phyloP scores from a whole-genome alignment of 164 flowering plant genomes.

The Vitis riparia region DNA sequence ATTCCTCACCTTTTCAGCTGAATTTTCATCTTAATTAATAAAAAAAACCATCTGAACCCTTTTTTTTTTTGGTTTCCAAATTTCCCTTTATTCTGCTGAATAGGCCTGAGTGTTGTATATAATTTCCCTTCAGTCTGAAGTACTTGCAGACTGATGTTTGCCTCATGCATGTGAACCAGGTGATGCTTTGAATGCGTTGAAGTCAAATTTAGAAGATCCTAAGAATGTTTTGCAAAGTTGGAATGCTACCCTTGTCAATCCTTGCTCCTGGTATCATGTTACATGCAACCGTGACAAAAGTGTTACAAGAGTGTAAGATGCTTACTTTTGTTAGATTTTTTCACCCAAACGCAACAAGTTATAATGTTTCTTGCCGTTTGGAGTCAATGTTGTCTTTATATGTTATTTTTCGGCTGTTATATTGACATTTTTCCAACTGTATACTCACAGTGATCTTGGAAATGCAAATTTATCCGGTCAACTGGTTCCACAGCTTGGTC shows the following conservation, averaged over 20 bases:
- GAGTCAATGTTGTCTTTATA: neutral
- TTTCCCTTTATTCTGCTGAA: no score
- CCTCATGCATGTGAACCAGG: slow-evolving; percentile 26
- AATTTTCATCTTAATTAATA: no score
- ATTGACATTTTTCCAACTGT: neutral
- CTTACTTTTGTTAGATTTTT: neutral
- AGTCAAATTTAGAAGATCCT: slow-evolving; percentile 52
- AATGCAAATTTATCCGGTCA: slow-evolving; percentile 61
- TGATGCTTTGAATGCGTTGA: slow-evolving; percentile 61
- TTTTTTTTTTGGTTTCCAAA: no score
- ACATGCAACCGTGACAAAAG: slow-evolving; percentile 54
- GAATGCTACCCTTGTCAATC: slow-evolving; percentile 67
- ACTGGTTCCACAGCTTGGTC: slow-evolving; percentile 64
- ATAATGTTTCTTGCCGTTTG: neutral
- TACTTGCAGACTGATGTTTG: neutral
- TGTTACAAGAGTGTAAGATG: slow-evolving; percentile 57
- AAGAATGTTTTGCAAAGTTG: slow-evolving; percentile 64
- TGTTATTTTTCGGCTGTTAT: neutral
- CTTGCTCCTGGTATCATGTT: slow-evolving; percentile 68
- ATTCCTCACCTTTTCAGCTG: no score
- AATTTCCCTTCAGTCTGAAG: no score
- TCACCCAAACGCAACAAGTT: no score
- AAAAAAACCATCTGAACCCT: no score
- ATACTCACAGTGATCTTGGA: slow-evolving; percentile 55
- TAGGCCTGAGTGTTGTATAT: no score